A percentile compares a stretch with the other conserved stretches of the same genome.
Evolutionary conservation across 176 grass and related monocot species (phyloP).

Genomic region (Tillandsia fasciculata): DNA sequence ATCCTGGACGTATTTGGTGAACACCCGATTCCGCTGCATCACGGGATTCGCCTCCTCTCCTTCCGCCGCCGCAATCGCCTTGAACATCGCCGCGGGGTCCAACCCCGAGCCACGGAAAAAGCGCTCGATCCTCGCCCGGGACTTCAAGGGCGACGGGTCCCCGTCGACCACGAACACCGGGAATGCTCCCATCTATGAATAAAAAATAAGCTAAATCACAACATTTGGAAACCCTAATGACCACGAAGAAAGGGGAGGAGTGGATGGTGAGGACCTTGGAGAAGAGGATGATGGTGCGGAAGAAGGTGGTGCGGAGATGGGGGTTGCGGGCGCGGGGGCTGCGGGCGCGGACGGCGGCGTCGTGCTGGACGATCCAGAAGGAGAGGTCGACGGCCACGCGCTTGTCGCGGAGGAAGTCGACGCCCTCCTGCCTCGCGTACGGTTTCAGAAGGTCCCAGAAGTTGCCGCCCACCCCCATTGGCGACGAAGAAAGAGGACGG

Average conservation of each 20-base stretch:
- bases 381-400: constrained; percentile 91
- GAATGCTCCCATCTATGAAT: constrained; percentile 77
- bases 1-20: constrained; percentile 43
- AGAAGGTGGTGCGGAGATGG: constrained; percentile 74
- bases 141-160: constrained; percentile 68
- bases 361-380: constrained; percentile 89
- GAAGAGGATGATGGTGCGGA: constrained; percentile 81
- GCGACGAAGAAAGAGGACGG: background rate
- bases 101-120: constrained; percentile 67
- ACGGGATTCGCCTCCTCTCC: constrained; percentile 12
- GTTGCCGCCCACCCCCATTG: constrained; percentile 67
- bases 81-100: constrained; percentile 37
- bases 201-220: background rate
- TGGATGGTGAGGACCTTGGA: constrained; percentile 43
- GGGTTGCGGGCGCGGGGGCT: constrained; percentile 42
- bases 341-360: constrained; percentile 45
- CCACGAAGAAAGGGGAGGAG: background rate
- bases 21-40: constrained; percentile 35
- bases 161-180: constrained; percentile 93
- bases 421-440: constrained; percentile 44
- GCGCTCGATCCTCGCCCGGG: constrained; percentile 65
- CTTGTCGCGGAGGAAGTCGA: constrained; percentile 63
- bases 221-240: too few species aligned
- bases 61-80: constrained; percentile 14
- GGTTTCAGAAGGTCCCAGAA: constrained; percentile 90